Evolutionary conservation across 805 yeast genomes (phyloP).

Genomic region (Lachancea thermotolerans): DNA sequence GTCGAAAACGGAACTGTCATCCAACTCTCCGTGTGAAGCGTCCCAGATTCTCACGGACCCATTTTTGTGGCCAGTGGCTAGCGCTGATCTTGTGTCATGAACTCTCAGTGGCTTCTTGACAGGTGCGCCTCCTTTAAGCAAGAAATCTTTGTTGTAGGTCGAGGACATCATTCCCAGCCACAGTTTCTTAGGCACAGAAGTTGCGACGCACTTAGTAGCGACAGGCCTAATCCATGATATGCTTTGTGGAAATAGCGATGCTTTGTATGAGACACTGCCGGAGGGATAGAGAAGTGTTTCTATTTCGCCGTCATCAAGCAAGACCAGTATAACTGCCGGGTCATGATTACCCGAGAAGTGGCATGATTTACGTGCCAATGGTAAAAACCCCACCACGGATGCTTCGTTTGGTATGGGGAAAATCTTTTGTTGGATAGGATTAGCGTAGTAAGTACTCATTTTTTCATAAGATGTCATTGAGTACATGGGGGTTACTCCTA

Average conservation of each 20-base stretch:
- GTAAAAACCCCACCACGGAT: conserved; percentile 40
- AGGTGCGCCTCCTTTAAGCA: conserved; percentile 79
- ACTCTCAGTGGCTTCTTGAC: conserved; percentile 42
- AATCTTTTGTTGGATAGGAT: conserved; percentile 47
- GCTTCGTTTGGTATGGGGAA: conserved; percentile 48
- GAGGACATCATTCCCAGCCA: conserved; percentile 75
- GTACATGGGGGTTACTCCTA: conserved; percentile 74
- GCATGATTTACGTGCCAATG: conserved; percentile 60
- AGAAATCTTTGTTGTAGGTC: conserved; percentile 36
- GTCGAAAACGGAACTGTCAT: conserved; percentile 52
- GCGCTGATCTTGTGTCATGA: conserved; percentile 45
- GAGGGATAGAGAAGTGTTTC: conserved; percentile 53
- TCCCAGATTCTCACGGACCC: conserved; percentile 84
- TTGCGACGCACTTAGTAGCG: conserved; percentile 48
- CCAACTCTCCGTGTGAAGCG: conserved; percentile 67
- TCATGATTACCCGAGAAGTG: conserved; percentile 75
- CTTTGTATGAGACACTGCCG: conserved; percentile 45
- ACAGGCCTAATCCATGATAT: conserved; percentile 73
- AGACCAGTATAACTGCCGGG: conserved; percentile 56
- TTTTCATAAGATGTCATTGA: conserved; percentile 75
- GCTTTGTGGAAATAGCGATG: conserved; percentile 71
- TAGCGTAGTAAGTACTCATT: conserved; percentile 71
- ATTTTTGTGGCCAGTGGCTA: conserved; percentile 78
- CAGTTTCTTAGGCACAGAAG: conserved; percentile 52
- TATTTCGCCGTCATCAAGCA: conserved; percentile 58